A percentile compares a stretch with the other conserved stretches of the same genome.
phyloP scores from a whole-genome alignment of 2,329 filamentous ascomycete genomes.

The Fusarium pseudograminearum region DNA sequence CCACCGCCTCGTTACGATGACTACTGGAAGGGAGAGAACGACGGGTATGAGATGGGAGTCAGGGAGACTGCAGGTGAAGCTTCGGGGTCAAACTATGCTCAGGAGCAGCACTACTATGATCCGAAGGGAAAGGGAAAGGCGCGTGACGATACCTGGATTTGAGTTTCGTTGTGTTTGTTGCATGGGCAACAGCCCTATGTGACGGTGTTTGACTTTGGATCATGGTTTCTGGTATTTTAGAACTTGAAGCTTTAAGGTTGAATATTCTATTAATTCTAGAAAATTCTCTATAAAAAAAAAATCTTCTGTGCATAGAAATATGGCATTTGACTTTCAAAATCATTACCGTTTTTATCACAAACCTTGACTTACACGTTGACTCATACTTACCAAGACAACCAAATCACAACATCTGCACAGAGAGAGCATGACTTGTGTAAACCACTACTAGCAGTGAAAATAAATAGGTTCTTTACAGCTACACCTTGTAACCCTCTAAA shows the following conservation, averaged over 20 bases:
- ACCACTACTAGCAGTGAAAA: neutral
- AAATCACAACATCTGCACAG: neutral
- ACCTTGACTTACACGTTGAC: neutral
- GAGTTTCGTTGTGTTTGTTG: neutral
- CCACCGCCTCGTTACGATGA: neutral
- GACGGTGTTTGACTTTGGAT: neutral
- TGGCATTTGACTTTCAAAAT: neutral
- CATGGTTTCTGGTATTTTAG: neutral
- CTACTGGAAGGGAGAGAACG: neutral
- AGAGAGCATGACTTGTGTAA: neutral
- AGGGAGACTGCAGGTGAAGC: neutral
- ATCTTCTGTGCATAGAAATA: neutral
- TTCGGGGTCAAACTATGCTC: neutral
- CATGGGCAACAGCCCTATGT: neutral
- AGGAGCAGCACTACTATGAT: slow-evolving; percentile 1
- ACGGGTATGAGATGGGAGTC: slow-evolving; percentile 1
- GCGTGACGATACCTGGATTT: slow-evolving; percentile 2
- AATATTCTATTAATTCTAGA: neutral
- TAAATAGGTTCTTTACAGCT: neutral
- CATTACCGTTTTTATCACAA: neutral
- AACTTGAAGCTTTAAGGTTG: neutral
- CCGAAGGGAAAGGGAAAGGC: neutral
- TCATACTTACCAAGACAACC: neutral
- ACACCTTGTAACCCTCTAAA: neutral
- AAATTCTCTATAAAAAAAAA: too few species aligned